Evolutionary conservation across 768 basidiomycete species (phyloP), one percentile per base, ranked within the genome.

Genomic region (Boletus rufocinnamomeus): DNA sequence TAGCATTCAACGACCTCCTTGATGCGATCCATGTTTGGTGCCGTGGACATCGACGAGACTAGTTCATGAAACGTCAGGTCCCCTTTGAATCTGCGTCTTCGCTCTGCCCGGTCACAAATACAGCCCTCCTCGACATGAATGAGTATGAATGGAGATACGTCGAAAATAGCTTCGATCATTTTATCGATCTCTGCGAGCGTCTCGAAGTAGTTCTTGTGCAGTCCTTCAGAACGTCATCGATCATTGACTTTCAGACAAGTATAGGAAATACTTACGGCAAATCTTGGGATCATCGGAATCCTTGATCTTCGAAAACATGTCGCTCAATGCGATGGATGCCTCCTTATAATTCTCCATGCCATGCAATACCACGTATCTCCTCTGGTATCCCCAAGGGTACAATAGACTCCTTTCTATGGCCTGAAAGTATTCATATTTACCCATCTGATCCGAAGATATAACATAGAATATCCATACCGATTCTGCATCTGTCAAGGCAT

Each of bases 401-500:
- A 34, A 52, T 7, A 37, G n/a, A n/a, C 58, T 49, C 8, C 6
- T 50, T 34, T 45, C 16, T 32, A 56, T 56, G 21, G 51, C 61
- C 61, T 60, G 37, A 25, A 40, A n/a, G n/a, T n/a, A n/a, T 17
- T 4, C 19, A 40, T 40, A 4, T 10, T 40, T n/a, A 3, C 9
- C 9, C 19, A 40, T 40, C 38, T n/a, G 19, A 4, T 40, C 3
- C 3, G 1, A 41, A 16, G 32, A 35, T 4, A 4, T 2, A 11
- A 34, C 0, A 37, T 38, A n/a, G 19, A 37, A n/a, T 19, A 25
- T 21, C 19, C 37, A 19, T 56, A 62, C 61, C 41, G 14, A 21
- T 17, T 52, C 35, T 6, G 57, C 63, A 13, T 63, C 57, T 21
- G 7, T 25, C 52, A 63, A 37, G 8, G 63, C 50, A 56, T 27